Evolutionary conservation across 1,284 basidiomycete species (phyloP).

Genomic region (Coniophora puteana): DNA sequence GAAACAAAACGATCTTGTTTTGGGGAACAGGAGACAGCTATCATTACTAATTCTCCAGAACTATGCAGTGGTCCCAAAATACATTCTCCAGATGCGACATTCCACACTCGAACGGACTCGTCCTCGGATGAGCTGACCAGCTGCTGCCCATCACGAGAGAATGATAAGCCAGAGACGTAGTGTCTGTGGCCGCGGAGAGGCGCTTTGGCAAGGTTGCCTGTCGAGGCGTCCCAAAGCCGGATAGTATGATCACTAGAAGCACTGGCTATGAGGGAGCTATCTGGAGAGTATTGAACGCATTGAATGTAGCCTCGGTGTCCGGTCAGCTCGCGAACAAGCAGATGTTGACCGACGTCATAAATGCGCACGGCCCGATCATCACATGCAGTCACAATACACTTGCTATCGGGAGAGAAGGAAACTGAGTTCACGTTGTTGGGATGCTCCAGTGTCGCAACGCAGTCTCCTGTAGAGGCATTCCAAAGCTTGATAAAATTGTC

Average conservation of each 20-base stretch:
- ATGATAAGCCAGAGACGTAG: constrained; percentile 15
- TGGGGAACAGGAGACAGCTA: too few species aligned
- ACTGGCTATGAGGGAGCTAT: too few species aligned
- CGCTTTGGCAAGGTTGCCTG: neutral
- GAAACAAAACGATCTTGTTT: too few species aligned
- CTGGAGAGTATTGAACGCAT: too few species aligned
- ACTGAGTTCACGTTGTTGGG: constrained; percentile 5
- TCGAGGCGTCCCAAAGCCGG: constrained; percentile 5
- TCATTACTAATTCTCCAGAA: too few species aligned
- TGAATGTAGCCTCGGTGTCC: too few species aligned
- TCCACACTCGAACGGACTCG: too few species aligned
- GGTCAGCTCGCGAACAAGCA: too few species aligned
- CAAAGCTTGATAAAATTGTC: constrained; percentile 11
- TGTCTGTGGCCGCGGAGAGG: constrained; percentile 8
- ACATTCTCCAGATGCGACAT: too few species aligned
- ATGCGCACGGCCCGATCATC: constrained; percentile 7
- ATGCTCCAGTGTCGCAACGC: constrained; percentile 13
- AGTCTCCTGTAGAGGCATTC: constrained; percentile 6
- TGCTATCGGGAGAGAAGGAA: constrained; percentile 9
- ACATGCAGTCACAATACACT: constrained; percentile 4
- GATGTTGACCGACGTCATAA: constrained; percentile 6
- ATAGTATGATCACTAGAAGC: constrained; percentile 7
- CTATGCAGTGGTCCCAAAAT: too few species aligned
- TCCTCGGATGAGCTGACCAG: too few species aligned
- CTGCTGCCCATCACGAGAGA: constrained; percentile 19